Evolutionary conservation across 768 basidiomycete genomes (phyloP), one percentile per base, ranked within the genome.

Genomic region (Amanita exitialis): DNA sequence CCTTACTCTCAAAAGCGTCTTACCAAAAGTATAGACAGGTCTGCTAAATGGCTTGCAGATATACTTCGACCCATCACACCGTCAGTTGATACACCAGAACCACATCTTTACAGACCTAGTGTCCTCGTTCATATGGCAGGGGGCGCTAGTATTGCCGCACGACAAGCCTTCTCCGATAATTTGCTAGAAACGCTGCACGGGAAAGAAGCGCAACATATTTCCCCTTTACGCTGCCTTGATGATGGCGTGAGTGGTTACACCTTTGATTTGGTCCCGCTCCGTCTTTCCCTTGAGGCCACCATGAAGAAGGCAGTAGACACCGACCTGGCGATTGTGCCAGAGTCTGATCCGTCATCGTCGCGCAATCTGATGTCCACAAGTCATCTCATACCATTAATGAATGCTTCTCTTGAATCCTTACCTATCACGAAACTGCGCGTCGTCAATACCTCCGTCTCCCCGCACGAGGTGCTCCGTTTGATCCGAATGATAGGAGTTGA

Each of bases 1-100:
- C 79, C 84, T 0, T 75, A 79, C 54, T 90, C 88, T 3, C 90
- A 92, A 59, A 90, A 86, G 56, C 79, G 90, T 2, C 64, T 82
- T 4, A 81, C 77, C 23, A 91, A 90, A 61, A 82, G 82, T 58
- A 74, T 90, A 47, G 83, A 89, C 39, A 74, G 89, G 23, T 81
- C 80, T 2, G 60, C 69, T 0, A 64, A 73, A 0, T 92, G 90
- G 90, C 64, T 90, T 0, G 64, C 72, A 0, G 68, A 74, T 30
- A 54, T 87, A 1, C 69, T 90, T 2, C 16, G 21, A 34, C 47
- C 20, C 46, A 12, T 32, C 36, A 5, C 23, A 53, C 5, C 21
- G 1, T 16, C 18, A 3, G 25, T 16, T 9, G 12, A 36, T 32
- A 6, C 30, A 20, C 10, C 42, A 8, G 28, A 43, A 16, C 3